Base-by-base conservation (phyloP, 1,284 basidiomycete species). In the Ganoderma resinaceum region DNA sequence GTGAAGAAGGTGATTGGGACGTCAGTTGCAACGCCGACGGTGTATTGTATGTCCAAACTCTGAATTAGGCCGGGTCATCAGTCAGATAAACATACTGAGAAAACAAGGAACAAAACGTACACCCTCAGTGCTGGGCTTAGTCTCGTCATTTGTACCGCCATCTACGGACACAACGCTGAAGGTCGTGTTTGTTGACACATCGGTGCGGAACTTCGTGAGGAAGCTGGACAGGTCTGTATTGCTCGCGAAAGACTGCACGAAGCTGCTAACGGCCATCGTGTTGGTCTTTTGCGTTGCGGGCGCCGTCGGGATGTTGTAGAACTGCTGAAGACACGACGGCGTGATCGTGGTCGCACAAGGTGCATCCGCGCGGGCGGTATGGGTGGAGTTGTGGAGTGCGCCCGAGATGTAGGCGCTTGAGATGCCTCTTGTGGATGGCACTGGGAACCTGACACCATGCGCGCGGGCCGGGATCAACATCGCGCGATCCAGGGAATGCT, bases 41-140 rank as follows among this genome's bases (percentile, higher is more conserved):
- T 85, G 67, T 90, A 90, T 79, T 91, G 87, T 43, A 89, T 86
- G 72, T 91, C 88, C n/a, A 91, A 79, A 74, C 89, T 87, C 58
- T 58, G 33, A 23, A n/a, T 23, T 18, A 18, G 26, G 20, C 33
- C 5, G 20, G 52, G 14, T 7, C 29, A 55, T 29, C 20, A 33
- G 29, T 9, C 29, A 20, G 5, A 23, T 18, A 2, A 4, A 7
- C 3, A 55, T 1, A 18, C 29, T 31, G 11, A 31, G 33, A 26
- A 33, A 9, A 18, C 16, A 1, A 62, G 16, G 49, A 16, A n/a
- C 66, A 7, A 65, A 68, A 12, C 46, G 40, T 66, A 75, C 74
- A 7, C 73, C 73, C 31, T 75, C 74, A 1, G 66, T 42, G 29
- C 72, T 73, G 1, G 73, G 69, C 33, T 70, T 59, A 12, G 57